phyloP scores from a whole-genome alignment of 306 rosid genomes.

The Gillenia trifoliata region DNA sequence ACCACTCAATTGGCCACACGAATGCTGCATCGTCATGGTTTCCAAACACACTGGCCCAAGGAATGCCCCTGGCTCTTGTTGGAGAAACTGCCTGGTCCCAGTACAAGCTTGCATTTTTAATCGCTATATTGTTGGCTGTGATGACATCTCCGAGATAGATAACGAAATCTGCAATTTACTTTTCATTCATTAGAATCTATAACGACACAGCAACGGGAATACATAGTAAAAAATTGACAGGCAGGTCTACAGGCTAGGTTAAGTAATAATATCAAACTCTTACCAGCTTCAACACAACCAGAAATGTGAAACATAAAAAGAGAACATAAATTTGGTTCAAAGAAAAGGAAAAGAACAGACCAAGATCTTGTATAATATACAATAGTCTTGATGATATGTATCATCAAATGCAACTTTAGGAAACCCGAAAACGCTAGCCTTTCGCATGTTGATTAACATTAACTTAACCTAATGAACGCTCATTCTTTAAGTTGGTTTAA shows the following conservation, averaged over 20 bases:
- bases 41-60: slow-evolving; percentile 81
- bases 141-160: slow-evolving; percentile 84
- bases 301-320: not conserved
- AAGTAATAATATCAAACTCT: not conserved
- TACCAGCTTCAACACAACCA: not conserved
- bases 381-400: no score
- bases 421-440: not conserved
- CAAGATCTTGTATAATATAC: no score
- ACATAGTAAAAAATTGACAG: not conserved
- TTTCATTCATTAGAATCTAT: not conserved
- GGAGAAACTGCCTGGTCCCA: slow-evolving; percentile 81
- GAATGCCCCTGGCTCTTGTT: slow-evolving; percentile 57
- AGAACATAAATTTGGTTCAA: not conserved
- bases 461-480: not conserved
- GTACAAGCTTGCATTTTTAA: slow-evolving; percentile 69
- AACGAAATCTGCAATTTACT: slow-evolving; percentile 62
- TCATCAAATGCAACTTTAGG: no score
- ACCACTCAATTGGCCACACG: slow-evolving; percentile 81
- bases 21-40: slow-evolving; percentile 86
- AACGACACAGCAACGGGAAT: not conserved
- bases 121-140: slow-evolving; percentile 68
- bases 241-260: not conserved
- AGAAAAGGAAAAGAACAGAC: not conserved
- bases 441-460: not conserved
- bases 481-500: not conserved